Conservation (phyloP, 306 rosid species). For the Carpinus viminea region DNA sequence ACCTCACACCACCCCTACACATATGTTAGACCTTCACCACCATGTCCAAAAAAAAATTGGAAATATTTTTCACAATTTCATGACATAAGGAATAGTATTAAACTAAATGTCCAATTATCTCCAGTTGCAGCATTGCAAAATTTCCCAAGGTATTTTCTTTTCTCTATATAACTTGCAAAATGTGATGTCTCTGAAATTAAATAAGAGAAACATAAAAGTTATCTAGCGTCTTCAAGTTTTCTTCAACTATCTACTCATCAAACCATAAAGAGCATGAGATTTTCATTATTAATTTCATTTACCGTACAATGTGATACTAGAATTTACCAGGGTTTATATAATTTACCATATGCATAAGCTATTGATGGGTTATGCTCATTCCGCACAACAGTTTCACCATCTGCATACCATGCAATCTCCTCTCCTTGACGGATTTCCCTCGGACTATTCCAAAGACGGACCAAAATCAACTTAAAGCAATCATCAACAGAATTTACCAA, state of each 20-base stretch:
- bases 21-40: background rate
- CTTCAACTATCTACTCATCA: slow-evolving; percentile 2
- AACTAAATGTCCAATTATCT: slow-evolving; percentile 9
- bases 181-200: background rate
- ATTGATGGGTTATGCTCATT: slow-evolving; percentile 88
- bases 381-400: slow-evolving; percentile 88
- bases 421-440: slow-evolving; percentile 98
- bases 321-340: slow-evolving; percentile 18
- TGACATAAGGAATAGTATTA: background rate
- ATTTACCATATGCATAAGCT: slow-evolving; percentile 92
- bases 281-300: background rate
- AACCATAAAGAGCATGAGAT: slow-evolving; percentile 26
- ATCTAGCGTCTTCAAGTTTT: background rate
- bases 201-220: background rate
- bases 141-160: slow-evolving; percentile 1
- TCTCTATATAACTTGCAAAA: background rate
- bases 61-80: slow-evolving; percentile 10
- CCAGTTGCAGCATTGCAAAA: background rate
- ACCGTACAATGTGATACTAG: background rate
- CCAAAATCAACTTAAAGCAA: slow-evolving; percentile 19
- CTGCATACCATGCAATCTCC: slow-evolving; percentile 99
- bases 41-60: background rate
- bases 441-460: slow-evolving; percentile 45
- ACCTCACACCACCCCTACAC: background rate
- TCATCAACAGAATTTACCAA: slow-evolving; percentile 4